Conservation (phyloP, 164 flowering plant species). For the Aristolochia contorta region DNA sequence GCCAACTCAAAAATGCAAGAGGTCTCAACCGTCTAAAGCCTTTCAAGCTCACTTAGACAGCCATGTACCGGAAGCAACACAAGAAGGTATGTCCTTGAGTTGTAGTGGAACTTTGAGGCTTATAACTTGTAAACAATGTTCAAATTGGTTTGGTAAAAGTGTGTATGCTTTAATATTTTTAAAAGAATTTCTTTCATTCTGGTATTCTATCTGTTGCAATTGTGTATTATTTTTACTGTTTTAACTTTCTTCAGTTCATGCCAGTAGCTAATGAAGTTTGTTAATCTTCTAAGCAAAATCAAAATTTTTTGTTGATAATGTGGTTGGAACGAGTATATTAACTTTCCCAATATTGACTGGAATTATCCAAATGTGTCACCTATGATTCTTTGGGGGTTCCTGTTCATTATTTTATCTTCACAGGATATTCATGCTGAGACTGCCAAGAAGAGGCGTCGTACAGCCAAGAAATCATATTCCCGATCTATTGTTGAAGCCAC, state of each 20-base stretch:
- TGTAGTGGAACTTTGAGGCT: not conserved
- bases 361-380: too few species aligned
- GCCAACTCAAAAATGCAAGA: constrained; percentile 79
- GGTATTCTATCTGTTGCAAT: too few species aligned
- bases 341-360: too few species aligned
- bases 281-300: too few species aligned
- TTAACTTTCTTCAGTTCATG: not conserved
- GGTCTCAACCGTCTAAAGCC: constrained; percentile 78
- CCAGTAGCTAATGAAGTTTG: too few species aligned
- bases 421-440: constrained; percentile 36
- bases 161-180: too few species aligned
- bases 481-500: constrained; percentile 42
- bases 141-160: too few species aligned
- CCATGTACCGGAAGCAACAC: constrained; percentile 57
- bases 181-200: too few species aligned
- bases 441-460: constrained; percentile 33
- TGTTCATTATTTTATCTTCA: not conserved
- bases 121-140: too few species aligned
- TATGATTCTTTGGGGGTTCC: too few species aligned
- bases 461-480: constrained; percentile 35
- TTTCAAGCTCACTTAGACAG: constrained; percentile 72
- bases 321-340: too few species aligned
- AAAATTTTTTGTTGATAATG: too few species aligned
- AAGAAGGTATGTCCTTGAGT: constrained; percentile 26
- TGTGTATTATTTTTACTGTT: not conserved